A percentile compares a stretch with the other conserved stretches of the same genome.
phyloP scores from a whole-genome alignment of 768 basidiomycete genomes.

The Rhodosporidiobolus sp. region DNA sequence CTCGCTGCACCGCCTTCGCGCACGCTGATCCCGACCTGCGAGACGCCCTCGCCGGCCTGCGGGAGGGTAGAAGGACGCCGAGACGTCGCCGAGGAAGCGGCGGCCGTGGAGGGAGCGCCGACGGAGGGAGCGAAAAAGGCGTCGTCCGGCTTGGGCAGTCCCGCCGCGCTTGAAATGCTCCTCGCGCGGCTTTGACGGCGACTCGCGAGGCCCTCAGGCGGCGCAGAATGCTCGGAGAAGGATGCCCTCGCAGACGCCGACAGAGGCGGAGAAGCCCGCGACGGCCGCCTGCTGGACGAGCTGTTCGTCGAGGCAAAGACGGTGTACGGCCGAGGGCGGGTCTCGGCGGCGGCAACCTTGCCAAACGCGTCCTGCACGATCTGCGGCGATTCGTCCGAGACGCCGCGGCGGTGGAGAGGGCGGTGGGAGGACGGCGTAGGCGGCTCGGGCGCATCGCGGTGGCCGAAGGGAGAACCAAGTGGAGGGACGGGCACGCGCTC shows the following conservation, averaged over 20 bases:
- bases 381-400: constrained; percentile 23
- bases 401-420: constrained; percentile 12
- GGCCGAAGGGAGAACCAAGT: background rate
- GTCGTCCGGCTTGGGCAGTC: background rate
- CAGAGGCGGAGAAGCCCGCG: background rate
- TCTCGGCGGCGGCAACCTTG: background rate
- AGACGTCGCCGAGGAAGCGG: background rate
- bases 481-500: constrained; percentile 1
- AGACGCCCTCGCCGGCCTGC: too few species aligned
- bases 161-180: constrained; percentile 2
- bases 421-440: background rate
- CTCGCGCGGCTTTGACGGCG: background rate
- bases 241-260: background rate
- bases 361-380: constrained; percentile 18
- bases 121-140: constrained; percentile 7
- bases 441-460: background rate
- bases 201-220: too few species aligned
- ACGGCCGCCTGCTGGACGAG: background rate
- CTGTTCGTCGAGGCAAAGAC: background rate
- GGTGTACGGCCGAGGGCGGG: background rate
- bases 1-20: background rate
- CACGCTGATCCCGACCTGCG: constrained; percentile 20
- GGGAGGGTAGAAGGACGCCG: background rate
- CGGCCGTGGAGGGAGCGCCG: background rate
- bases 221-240: background rate